Evolutionary conservation across 352 stramenopile genomes (phyloP).

Genomic region (Pythium scleroteichum): DNA sequence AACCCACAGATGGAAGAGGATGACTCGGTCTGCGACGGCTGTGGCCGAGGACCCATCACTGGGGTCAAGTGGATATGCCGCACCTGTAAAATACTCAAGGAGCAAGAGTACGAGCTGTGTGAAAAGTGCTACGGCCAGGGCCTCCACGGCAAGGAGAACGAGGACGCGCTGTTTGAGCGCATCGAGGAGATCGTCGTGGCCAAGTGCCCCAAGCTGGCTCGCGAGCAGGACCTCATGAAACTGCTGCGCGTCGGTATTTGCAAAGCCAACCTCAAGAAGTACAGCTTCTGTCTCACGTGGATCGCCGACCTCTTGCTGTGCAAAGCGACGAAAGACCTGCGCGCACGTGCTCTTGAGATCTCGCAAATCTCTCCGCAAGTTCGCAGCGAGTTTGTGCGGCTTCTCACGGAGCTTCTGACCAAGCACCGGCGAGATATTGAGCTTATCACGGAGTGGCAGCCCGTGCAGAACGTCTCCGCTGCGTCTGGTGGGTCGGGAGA

Average conservation of each 20-base stretch:
- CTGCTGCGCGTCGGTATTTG: conserved; percentile 73
- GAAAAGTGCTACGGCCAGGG: conserved; percentile 80
- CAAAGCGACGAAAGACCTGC: conserved; percentile 60
- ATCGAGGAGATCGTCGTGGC: conserved; percentile 65
- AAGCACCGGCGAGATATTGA: conserved; percentile 69
- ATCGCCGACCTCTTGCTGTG: conserved; percentile 73
- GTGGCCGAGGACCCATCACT: conserved; percentile 48
- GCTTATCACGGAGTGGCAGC: conserved; percentile 71
- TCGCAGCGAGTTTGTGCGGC: conserved; percentile 63
- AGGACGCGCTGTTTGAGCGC: conserved; percentile 59
- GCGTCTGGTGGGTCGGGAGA: conserved; percentile 4
- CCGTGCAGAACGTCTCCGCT: conserved; percentile 32
- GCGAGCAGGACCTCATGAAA: conserved; percentile 55
- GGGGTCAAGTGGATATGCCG: conserved; percentile 70
- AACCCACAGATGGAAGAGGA: conserved; percentile 40
- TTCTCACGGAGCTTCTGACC: conserved; percentile 54
- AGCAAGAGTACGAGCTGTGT: conserved; percentile 60
- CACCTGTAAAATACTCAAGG: conserved; percentile 49
- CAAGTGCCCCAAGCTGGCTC: conserved; percentile 52
- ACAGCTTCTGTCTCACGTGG: conserved; percentile 80
- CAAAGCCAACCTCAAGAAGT: conserved; percentile 83
- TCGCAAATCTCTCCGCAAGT: conserved; percentile 68
- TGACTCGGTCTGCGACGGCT: conserved; percentile 66
- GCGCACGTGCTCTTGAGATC: conserved; percentile 68
- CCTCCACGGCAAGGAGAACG: conserved; percentile 67